Conservation (phyloP, 1,284 basidiomycete genomes). For the Cryptococcus neoformans region DNA sequence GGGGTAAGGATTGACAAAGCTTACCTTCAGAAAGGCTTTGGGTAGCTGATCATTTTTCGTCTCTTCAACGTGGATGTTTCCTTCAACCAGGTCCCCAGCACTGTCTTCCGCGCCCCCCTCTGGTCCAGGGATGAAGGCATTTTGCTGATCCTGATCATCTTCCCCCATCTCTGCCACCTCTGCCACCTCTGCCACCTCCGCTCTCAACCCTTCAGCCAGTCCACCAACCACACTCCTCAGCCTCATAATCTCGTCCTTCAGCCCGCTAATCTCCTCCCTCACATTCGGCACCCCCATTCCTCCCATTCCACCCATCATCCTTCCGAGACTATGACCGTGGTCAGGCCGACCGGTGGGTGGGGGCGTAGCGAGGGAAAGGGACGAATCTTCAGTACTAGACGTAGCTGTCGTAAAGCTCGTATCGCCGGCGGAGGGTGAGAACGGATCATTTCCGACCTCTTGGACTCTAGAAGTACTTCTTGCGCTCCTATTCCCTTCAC, state of each 20-base stretch:
- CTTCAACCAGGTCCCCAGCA: too few relatives aligned
- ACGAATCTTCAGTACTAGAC: not conserved
- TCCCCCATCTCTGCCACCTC: not conserved
- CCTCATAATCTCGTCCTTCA: constrained; percentile 35
- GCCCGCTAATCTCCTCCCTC: constrained; percentile 26
- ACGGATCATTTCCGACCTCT: not conserved
- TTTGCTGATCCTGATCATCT: not conserved
- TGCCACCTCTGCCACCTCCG: not conserved
- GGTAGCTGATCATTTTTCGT: too few relatives aligned
- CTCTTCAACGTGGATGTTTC: too few relatives aligned
- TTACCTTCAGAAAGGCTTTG: too few relatives aligned
- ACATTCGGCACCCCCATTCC: constrained; percentile 16
- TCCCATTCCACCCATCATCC: not conserved
- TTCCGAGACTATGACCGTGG: not conserved
- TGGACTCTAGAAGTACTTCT: not conserved
- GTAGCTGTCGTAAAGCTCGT: not conserved
- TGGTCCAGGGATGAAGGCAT: not conserved
- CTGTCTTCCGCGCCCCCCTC: too few relatives aligned
- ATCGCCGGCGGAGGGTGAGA: not conserved
- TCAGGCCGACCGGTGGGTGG: not conserved
- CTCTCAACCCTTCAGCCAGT: constrained; percentile 19
- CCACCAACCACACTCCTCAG: constrained; percentile 34
- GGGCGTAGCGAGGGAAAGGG: not conserved
- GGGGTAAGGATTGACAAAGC: too few relatives aligned
- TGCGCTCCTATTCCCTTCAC: not conserved